Base-by-base conservation (phyloP, 140 eudicot genomes). In the Bidens hawaiensis region DNA sequence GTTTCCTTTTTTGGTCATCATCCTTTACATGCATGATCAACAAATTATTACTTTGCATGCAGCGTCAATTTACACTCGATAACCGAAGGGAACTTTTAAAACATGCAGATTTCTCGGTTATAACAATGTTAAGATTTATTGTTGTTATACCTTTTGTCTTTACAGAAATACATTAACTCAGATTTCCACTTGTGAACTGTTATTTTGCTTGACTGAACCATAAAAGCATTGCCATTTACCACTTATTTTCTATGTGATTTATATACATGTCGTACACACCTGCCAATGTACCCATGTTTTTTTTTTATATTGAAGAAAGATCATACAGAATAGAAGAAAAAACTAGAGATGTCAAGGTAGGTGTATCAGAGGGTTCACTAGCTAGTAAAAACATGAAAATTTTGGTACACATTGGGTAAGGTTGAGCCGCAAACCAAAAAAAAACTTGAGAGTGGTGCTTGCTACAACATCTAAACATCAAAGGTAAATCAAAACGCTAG, bases 21-120 rank as follows among this genome's bases (percentile, higher is more conserved):
- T 54, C 33, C 41, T 41, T 36, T 21, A 5, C 19, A 60, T 23
- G 24, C 38, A 14, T 41, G 47, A 23, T 61, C 17, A 40, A n/a
- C n/a, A n/a, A n/a, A 41, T 23, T 42, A 14, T 6, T 24, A 61
- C 40, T 41, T 41, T n/a, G 40, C 53, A 41, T 61, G 67, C 54
- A 15, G 24, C 40, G 19, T 41, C 34, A 22, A 15, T 40, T 8
- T 38, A 38, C 51, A 38, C 49, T 59, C 7, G 49, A 59, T 17
- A 10, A 11, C 41, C 12, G 1, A 21, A 6, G 14, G 7, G 40
- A 36, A 13, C 14, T 13, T 60, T 36, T 22, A 24, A 60, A 38
- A 21, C 65, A 60, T 13, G 33, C 40, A 38, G 21, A 21, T 45
- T 17, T 36, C 21, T 7, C 22, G 65, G 65, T 19, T 26, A 18